phyloP scores from a whole-genome alignment of 768 basidiomycete genomes.

The Tulasnella calospora region DNA sequence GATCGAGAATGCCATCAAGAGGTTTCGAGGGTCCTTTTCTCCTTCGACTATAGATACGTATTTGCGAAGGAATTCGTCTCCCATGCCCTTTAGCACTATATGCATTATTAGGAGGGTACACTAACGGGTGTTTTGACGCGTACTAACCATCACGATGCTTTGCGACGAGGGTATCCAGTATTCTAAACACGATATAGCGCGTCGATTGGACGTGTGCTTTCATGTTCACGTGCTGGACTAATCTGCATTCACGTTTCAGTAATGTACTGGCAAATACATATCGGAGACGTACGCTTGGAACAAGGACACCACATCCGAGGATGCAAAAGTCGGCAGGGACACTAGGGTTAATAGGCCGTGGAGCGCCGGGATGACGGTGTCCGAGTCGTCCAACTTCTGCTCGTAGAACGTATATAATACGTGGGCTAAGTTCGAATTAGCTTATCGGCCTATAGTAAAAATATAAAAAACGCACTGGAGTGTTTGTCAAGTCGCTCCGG shows the following conservation, averaged over 20 bases:
- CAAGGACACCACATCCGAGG: constrained; percentile 59
- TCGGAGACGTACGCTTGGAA: constrained; percentile 51
- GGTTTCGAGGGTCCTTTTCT: constrained; percentile 95
- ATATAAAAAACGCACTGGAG: constrained; percentile 53
- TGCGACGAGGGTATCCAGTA: constrained; percentile 73
- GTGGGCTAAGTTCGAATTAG: constrained; percentile 49
- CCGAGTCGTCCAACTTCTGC: constrained; percentile 79
- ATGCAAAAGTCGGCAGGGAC: constrained; percentile 55
- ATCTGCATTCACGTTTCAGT: constrained; percentile 40
- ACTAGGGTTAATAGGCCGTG: constrained; percentile 67
- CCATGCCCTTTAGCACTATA: constrained; percentile 65
- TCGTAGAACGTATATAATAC: constrained; percentile 80
- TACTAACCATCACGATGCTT: constrained; percentile 59
- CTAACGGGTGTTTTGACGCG: not conserved
- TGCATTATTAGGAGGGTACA: constrained; percentile 3
- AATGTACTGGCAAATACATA: not conserved
- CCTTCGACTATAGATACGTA: constrained; percentile 84
- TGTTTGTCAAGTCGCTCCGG: constrained; percentile 66
- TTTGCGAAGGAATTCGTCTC: constrained; percentile 62
- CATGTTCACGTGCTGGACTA: constrained; percentile 77
- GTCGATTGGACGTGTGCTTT: constrained; percentile 74
- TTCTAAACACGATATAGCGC: constrained; percentile 72
- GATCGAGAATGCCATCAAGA: constrained; percentile 84
- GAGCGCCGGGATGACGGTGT: constrained; percentile 77
- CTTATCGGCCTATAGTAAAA: not conserved